phyloP scores from a whole-genome alignment of 768 basidiomycete species.

The Kwoniella europaea region DNA sequence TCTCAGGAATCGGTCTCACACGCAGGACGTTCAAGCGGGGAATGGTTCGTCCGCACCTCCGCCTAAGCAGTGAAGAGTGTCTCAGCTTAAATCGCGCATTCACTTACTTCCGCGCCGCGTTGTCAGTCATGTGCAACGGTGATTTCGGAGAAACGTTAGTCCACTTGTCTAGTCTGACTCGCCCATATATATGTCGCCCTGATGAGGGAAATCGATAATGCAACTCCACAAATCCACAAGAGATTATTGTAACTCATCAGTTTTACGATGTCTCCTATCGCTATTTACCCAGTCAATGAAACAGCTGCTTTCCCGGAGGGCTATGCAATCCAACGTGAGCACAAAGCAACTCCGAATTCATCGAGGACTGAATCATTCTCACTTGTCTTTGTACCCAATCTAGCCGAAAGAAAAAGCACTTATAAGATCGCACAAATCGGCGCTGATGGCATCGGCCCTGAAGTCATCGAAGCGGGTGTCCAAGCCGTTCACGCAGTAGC shows the following conservation, averaged over 20 bases:
- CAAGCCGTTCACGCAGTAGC: constrained; percentile 62
- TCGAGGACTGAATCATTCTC: neutral
- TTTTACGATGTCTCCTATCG: constrained; percentile 16
- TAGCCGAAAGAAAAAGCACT: constrained; percentile 32
- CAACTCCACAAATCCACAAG: no score
- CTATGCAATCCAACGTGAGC: constrained; percentile 40
- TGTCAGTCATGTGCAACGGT: no score
- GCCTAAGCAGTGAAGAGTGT: neutral
- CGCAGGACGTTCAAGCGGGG: neutral
- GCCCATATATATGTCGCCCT: no score
- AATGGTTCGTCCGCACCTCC: neutral
- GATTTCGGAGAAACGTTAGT: no score
- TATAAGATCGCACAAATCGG: constrained; percentile 64
- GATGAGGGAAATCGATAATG: no score
- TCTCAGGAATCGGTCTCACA: neutral
- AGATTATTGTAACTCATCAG: neutral
- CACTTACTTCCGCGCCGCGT: neutral
- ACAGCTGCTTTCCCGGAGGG: constrained; percentile 29
- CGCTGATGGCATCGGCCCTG: constrained; percentile 66
- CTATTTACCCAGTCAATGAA: constrained; percentile 14
- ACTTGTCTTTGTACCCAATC: neutral
- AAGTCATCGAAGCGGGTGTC: constrained; percentile 64
- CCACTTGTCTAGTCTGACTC: no score
- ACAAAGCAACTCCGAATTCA: no score
- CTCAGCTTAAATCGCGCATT: neutral